Conservation (phyloP, 2,329 filamentous ascomycete species). For the Sporothrix globosa region DNA sequence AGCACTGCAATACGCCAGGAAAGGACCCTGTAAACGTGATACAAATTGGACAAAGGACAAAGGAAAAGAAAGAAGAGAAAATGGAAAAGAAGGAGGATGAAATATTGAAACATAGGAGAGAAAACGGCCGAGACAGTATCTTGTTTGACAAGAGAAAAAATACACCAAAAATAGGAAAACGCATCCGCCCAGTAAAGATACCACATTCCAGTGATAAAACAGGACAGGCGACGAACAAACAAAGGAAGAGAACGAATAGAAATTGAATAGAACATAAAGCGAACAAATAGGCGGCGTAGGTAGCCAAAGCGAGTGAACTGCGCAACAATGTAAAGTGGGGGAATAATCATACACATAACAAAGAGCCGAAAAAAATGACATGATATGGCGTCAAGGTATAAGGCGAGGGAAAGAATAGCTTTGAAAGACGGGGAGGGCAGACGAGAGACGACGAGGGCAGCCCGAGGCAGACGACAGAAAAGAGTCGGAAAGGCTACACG, state of each 20-base stretch:
- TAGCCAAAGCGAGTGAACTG: conserved; percentile 25
- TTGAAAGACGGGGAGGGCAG: neutral
- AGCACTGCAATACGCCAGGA: neutral
- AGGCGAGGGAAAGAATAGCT: neutral
- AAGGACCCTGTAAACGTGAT: neutral
- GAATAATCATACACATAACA: conserved; percentile 34
- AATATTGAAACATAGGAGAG: no score
- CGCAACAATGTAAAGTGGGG: conserved; percentile 34
- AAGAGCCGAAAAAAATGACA: conserved; percentile 21
- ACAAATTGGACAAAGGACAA: neutral
- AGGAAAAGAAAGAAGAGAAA: conserved; percentile 6
- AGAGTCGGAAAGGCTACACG: neutral
- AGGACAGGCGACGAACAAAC: neutral
- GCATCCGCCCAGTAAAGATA: neutral
- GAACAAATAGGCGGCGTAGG: neutral
- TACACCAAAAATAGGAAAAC: conserved; percentile 13
- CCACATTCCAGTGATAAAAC: conserved; percentile 17
- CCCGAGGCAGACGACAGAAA: neutral
- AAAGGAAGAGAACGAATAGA: neutral
- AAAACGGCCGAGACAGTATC: neutral
- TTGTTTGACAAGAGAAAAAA: neutral
- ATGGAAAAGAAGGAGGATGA: neutral
- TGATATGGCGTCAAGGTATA: conserved; percentile 11
- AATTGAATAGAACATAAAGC: neutral
- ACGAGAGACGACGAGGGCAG: no score